Evolutionary conservation across 2,329 filamentous ascomycete species (phyloP), one percentile per base, ranked within the genome.

Genomic region (Colletotrichum liriopes): DNA sequence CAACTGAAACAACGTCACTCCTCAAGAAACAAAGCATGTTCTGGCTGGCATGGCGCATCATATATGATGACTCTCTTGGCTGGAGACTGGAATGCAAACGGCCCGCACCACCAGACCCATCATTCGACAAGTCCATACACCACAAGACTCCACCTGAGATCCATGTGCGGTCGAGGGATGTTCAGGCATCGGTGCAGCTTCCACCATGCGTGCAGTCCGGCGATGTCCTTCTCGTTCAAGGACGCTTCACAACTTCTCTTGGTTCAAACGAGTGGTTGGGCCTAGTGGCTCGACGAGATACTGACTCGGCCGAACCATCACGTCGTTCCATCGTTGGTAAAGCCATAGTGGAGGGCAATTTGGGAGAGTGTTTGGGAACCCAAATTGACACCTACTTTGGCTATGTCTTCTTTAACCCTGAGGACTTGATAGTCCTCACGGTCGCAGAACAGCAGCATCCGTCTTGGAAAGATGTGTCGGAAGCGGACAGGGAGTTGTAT

Each of bases 351-450:
- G 14, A 52, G 7, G 16, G 7, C 8, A 0, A 20, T 52, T 52
- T 20, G 5, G 5, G 2, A 1, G 3, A 2, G 3, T 1, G 2
- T 9, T 32, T 20, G 0, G 7, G 16, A 7, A 2, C 1, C 23
- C 26, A 3, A 52, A 11, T 8, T 2, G 26, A 2, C 29, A 1
- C 9, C 3, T 32, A 11, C 3, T 5, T 11, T 20, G 26, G 14
- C 26, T 7, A 9, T 1, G 26, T 11, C 16, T 32, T 35, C 3
- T 32, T 20, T 11, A 26, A 20, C 51, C 26, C 29, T 6, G 23
- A 54, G 11, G 7, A 32, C 16, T 32, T 20, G 7, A 9, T 54
- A 20, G 7, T 32, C 18, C 51, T 32, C 9, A 32, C 29, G 5
- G 18, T 14, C 0, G 16, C 51, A 29, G 8, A 54, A 54, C 51